These are phyloP conservation scores for Yamadazyma ubonensis DNA, from an alignment of 805 yeast species.

Conservation along the genomic window DNA sequence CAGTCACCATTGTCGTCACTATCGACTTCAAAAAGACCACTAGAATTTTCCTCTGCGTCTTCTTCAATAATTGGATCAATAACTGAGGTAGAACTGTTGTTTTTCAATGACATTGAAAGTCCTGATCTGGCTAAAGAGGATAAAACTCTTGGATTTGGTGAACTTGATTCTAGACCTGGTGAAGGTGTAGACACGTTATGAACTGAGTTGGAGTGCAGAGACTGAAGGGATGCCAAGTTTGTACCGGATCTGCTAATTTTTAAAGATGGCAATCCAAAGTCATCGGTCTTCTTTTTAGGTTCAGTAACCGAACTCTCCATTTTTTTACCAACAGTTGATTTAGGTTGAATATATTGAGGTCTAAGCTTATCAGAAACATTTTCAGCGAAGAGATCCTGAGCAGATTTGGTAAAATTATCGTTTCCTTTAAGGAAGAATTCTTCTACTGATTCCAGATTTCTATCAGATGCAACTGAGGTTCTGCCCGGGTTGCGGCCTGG, in stretches of 20 bases:
- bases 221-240: conserved; percentile 19
- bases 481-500: conserved; percentile 12
- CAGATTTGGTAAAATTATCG: background rate
- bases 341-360: conserved; percentile 45
- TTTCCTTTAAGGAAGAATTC: conserved; percentile 14
- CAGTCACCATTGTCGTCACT: conserved; percentile 22
- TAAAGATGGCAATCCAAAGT: conserved; percentile 35
- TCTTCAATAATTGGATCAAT: conserved; percentile 24
- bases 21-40: conserved; percentile 7
- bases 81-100: conserved; percentile 31
- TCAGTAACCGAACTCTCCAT: conserved; percentile 37
- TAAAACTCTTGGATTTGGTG: conserved; percentile 13
- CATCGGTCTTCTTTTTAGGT: conserved; percentile 28
- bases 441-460: conserved; percentile 17
- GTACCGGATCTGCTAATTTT: conserved; percentile 33
- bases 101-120: conserved; percentile 19
- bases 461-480: conserved; percentile 8
- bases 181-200: too few species aligned
- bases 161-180: too few species aligned
- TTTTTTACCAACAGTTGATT: conserved; percentile 34
- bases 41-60: conserved; percentile 19
- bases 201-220: conserved; percentile 10
- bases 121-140: conserved; percentile 16
- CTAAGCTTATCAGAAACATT: conserved; percentile 25
- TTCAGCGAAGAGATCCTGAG: conserved; percentile 19